Evolutionary conservation across 140 eudicot species (phyloP), one percentile per base, ranked within the genome.

Genomic region (Cichorium intybus): DNA sequence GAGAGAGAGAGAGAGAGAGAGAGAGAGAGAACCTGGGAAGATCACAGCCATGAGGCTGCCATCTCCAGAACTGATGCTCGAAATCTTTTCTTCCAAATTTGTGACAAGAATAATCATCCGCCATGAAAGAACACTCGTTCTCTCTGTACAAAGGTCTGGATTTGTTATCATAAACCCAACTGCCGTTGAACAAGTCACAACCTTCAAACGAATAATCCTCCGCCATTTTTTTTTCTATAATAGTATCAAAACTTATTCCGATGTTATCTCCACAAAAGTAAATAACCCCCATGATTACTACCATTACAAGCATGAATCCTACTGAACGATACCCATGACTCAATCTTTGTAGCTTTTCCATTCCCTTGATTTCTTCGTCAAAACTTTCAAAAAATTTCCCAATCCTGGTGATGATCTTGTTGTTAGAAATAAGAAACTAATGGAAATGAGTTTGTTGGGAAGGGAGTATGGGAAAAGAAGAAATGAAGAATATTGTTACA

Each of bases 1-100:
- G 17, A 37, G n/a, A 60, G 28, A 24, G 6, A 28, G 10, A 18
- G 22, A 46, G 60, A 60, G 62, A 47, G 49, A 18, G 68, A 52
- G 39, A 50, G 53, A 68, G 69, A 8, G 45, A 28, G 33, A 74
- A 77, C 95, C 92, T 88, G 59, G 96, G 96, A 68, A 88, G 87
- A 28, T 84, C 82, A 75, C 96, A 88, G 39, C 73, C 75, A 73
- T 82, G 80, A 16, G 96, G 96, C 41, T 85, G 94, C 94, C 96
- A 88, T 61, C 87, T 80, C 96, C 96, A 88, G 33, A 55, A 31
- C 66, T 82, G 94, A 77, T 72, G 85, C 22, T 76, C 22, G 17
- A 78, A 75, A 63, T 88, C 93, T 49, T 80, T 80, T 22, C 96
- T 83, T 23, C 96, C 96, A 62, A 51, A 77, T 47, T 75, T 88